These are phyloP conservation scores for Pinus tabuliformis DNA, from an alignment of 75 land plant genomes.

Conservation along the genomic window DNA sequence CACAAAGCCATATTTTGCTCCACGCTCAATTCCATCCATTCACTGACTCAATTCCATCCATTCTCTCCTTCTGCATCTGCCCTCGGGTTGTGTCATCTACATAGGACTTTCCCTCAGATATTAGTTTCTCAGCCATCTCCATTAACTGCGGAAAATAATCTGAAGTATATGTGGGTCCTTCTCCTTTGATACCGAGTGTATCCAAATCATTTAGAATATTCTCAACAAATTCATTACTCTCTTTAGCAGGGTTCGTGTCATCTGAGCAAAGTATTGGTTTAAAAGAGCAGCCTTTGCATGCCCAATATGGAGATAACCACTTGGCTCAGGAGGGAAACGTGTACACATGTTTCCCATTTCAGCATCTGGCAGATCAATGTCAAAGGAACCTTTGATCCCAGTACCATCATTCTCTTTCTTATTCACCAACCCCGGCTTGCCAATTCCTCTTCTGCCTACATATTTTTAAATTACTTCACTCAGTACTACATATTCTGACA, in stretches of 20 bases:
- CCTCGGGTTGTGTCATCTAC: conserved; percentile 95
- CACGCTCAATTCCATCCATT: conserved; percentile 60
- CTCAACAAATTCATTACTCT: conserved; percentile 33
- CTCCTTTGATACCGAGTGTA: conserved; percentile 75
- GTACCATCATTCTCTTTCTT: conserved; percentile 19
- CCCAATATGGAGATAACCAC: conserved; percentile 94
- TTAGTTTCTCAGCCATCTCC: conserved; percentile 84
- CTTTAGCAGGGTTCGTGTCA: conserved; percentile 34
- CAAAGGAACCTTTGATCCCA: conserved; percentile 67
- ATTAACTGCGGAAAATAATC: conserved; percentile 78
- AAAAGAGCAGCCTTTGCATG: conserved; percentile 92
- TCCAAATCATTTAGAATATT: conserved; percentile 63
- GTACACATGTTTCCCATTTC: conserved; percentile 83
- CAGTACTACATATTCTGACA: conserved; percentile 41
- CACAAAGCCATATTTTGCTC: conserved; percentile 74
- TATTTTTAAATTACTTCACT: conserved; percentile 38
- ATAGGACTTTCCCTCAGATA: conserved; percentile 83
- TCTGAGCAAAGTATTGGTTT: conserved; percentile 81
- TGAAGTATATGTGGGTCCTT: conserved; percentile 79
- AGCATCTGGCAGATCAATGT: conserved; percentile 85
- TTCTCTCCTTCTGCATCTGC: conserved; percentile 88
- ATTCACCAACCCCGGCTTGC: conserved; percentile 27
- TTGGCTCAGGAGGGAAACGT: conserved; percentile 95
- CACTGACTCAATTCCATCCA: conserved; percentile 90
- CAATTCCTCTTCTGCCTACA: conserved; percentile 57